These are phyloP conservation scores for Casaregolazyma suthepensis DNA, from an alignment of 1,139 yeast species.

Conservation along the genomic window DNA sequence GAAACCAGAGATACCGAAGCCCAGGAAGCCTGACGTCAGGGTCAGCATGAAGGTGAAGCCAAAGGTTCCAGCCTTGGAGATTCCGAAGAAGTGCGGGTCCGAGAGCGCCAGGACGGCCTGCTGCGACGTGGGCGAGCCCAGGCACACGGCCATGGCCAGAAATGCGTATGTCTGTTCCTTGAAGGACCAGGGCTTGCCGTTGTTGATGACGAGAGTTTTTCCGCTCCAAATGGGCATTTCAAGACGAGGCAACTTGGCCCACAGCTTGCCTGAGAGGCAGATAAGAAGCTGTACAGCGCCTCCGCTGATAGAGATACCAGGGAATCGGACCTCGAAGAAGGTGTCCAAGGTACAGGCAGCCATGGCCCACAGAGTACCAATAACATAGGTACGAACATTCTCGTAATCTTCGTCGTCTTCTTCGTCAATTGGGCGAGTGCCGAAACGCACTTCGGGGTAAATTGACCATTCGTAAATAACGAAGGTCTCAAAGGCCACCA, in stretches of 20 bases:
- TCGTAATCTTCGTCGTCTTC: slow-evolving; percentile 37
- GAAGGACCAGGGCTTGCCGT: slow-evolving; percentile 60
- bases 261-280: slow-evolving; percentile 16
- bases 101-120: slow-evolving; percentile 15
- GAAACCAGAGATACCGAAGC: slow-evolving; percentile 54
- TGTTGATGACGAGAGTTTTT: slow-evolving; percentile 40
- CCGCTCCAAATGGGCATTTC: slow-evolving; percentile 40
- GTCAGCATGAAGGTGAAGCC: slow-evolving; percentile 46
- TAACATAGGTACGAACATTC: slow-evolving; percentile 43
- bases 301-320: slow-evolving; percentile 43
- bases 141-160: slow-evolving; percentile 39
- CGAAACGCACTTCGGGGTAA: slow-evolving; percentile 45
- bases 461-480: slow-evolving; percentile 43
- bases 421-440: slow-evolving; percentile 42
- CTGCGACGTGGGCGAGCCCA: slow-evolving; percentile 36
- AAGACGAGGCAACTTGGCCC: slow-evolving; percentile 38
- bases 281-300: slow-evolving; percentile 39
- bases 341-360: slow-evolving; percentile 50
- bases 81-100: slow-evolving; percentile 24
- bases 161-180: slow-evolving; percentile 66
- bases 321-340: slow-evolving; percentile 48
- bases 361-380: slow-evolving; percentile 36
- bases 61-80: slow-evolving; percentile 22
- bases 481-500: slow-evolving; percentile 35
- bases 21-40: slow-evolving; percentile 50